Conservation (phyloP, 108 stramenopile species). For the Skeletonema marinoi region DNA sequence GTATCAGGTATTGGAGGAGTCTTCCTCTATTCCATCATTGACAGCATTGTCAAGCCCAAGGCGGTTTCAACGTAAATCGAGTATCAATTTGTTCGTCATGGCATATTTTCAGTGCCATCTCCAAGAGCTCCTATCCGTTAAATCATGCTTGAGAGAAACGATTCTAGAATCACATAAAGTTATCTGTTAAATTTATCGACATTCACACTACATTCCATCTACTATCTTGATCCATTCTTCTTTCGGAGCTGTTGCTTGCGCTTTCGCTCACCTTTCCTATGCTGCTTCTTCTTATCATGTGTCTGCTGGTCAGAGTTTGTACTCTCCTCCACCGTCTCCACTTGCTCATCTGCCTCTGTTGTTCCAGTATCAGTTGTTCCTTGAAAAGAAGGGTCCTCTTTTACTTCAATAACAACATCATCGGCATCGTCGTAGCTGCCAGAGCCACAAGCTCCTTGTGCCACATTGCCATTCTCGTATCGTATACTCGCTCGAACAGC, state of each 20-base stretch:
- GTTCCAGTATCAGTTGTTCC: background rate
- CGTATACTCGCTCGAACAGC: background rate
- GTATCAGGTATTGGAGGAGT: slow-evolving; percentile 79
- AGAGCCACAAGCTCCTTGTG: background rate
- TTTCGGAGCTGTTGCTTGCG: background rate
- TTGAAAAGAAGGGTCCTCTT: background rate
- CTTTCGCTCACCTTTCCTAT: background rate
- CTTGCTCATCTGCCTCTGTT: background rate
- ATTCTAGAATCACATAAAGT: background rate
- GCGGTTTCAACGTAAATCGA: background rate
- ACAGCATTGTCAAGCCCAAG: slow-evolving; percentile 63
- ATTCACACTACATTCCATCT: background rate
- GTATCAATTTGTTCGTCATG: background rate
- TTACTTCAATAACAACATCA: background rate
- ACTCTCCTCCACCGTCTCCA: background rate
- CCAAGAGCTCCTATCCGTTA: background rate
- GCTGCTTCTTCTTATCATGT: background rate
- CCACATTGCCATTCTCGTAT: background rate
- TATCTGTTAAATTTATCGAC: background rate
- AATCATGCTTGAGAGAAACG: background rate
- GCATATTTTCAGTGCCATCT: background rate
- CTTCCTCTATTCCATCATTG: slow-evolving; percentile 87
- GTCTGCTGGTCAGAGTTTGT: too few species aligned
- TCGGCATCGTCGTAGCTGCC: background rate
- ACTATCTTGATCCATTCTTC: background rate